Evolutionary conservation across 257 asterid genomes (phyloP).

Genomic region (Echites panduratus): DNA sequence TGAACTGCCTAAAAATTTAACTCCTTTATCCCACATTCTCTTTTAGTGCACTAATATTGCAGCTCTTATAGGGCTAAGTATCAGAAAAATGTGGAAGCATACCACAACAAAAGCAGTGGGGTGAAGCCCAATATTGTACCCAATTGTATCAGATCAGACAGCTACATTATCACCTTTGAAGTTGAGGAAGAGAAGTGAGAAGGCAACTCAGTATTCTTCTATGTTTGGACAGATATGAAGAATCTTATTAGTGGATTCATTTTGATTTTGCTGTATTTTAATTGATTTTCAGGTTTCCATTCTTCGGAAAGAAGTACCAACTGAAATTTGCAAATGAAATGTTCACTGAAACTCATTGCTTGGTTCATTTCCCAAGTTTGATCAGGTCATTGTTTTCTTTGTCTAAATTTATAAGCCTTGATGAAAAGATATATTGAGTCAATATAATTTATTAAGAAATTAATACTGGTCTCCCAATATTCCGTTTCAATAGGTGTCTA

Average conservation of each 20-base stretch:
- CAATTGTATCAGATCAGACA: slow-evolving; percentile 87
- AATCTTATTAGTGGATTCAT: slow-evolving; percentile 18
- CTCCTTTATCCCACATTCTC: neutral
- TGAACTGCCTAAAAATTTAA: neutral
- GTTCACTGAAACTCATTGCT: slow-evolving; percentile 73
- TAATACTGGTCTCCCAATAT: neutral
- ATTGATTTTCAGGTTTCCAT: slow-evolving; percentile 69
- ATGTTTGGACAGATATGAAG: slow-evolving; percentile 13
- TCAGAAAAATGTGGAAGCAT: slow-evolving; percentile 97
- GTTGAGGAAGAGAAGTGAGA: slow-evolving; percentile 95
- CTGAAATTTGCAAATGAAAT: slow-evolving; percentile 73
- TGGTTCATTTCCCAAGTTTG: slow-evolving; percentile 96
- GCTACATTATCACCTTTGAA: slow-evolving; percentile 91
- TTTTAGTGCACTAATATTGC: slow-evolving; percentile 4
- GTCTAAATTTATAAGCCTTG: neutral
- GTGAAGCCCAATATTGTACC: slow-evolving; percentile 83
- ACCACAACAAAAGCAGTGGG: slow-evolving; percentile 73
- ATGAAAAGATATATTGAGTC: neutral
- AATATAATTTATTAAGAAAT: neutral
- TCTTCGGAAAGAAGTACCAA: slow-evolving; percentile 94
- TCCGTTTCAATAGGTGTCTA: neutral
- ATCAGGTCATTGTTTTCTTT: slow-evolving; percentile 52
- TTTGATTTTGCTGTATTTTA: slow-evolving; percentile 17
- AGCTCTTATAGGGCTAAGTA: slow-evolving; percentile 78
- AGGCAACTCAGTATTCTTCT: slow-evolving; percentile 14